phyloP scores from a whole-genome alignment of 257 asterid species.

The Coffea canephora region DNA sequence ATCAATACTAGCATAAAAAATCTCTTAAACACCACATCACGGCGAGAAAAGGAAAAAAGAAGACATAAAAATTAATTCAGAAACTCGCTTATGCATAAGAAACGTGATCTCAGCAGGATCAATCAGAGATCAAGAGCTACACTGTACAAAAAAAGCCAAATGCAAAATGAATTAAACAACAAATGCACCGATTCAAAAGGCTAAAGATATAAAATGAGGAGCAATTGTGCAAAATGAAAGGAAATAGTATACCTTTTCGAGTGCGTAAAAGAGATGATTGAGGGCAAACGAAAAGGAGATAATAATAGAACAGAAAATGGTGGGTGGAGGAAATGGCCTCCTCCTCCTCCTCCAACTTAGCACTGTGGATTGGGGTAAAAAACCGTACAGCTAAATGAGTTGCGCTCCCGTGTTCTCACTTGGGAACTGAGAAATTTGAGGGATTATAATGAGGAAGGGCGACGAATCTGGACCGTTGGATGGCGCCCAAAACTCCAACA shows the following conservation, averaged over 20 bases:
- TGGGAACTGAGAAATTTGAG: constrained; percentile 3
- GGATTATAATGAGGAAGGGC: constrained; percentile 25
- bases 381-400: no score
- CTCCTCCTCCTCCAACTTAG: not conserved
- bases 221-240: not conserved
- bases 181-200: constrained; percentile 4
- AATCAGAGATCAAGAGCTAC: not conserved
- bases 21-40: not conserved
- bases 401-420: no score
- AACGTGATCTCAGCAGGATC: not conserved
- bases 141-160: not conserved
- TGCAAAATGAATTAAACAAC: not conserved
- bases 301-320: not conserved
- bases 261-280: not conserved
- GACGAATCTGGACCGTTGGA: constrained; percentile 25
- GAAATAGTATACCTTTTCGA: not conserved
- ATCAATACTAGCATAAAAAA: not conserved
- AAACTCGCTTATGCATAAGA: not conserved
- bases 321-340: not conserved
- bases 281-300: constrained; percentile 2
- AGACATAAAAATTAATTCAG: not conserved
- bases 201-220: not conserved
- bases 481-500: not conserved
- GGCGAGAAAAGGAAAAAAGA: not conserved
- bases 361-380: no score